Base-by-base conservation (phyloP, 371 early-diverging fungal species). In the Haplosporangium sp. region DNA sequence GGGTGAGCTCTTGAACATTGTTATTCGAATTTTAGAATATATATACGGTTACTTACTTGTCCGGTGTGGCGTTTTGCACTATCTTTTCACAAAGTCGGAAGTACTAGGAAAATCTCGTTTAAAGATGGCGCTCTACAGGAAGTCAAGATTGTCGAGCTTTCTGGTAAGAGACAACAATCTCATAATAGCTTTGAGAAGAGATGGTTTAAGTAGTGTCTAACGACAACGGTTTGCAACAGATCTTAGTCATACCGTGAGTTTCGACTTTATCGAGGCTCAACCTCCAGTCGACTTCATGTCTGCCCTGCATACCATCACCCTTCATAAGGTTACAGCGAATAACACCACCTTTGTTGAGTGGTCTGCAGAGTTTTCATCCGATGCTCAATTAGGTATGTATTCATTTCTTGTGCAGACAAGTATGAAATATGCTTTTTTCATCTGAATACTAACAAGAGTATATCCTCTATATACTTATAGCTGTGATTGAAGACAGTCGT, bases 321-420 rank as follows among this genome's bases (percentile, higher is more conserved):
- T 87, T 64, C 71, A 72, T 56, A 75, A 76, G 34, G 91, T 92
- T 44, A 87, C 92, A 2, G 56, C 77, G 11, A 86, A 90, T 78
- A 85, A 90, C 85, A 76, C 87, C 3, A 86, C 91, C 42, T 91
- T 89, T 78, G 88, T 92, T 48, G 88, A 90, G 71, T 92, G 92
- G 91, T 62, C 84, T 20, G 84, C 87, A 69, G 86, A 89, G 68
- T 93, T 87, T 62, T 86, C 88, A 47, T 83, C 87, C 64, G 90
- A 90, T 50, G 88, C 86, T 44, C 74, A 87, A 20, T 76, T 74
- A 50, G 81, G 74, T 76, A 65, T 38, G 74, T 76, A 65, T 38
- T 27, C 6, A 35, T 17, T 4, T 45, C 50, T 45, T 53, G 34
- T 53, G 9, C 9, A 2, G 55, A 27, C 20, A 59, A 15, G 37